A percentile compares a stretch with the other conserved stretches of the same genome.
Evolutionary conservation across 495 filamentous ascomycete genomes (phyloP).

Genomic region (Podospora pseudocomata): DNA sequence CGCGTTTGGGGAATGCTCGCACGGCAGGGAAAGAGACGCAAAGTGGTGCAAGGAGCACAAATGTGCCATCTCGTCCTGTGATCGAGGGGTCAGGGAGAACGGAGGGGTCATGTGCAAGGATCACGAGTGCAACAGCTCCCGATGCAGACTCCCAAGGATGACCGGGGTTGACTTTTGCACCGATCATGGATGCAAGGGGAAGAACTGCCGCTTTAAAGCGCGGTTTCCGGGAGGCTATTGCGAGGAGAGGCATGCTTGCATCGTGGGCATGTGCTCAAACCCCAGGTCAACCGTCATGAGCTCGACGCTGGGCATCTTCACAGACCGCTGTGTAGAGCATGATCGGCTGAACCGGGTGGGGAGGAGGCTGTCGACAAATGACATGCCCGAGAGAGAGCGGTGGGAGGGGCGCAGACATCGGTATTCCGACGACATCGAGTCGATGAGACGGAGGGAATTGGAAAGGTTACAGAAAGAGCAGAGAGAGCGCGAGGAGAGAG

Average conservation of each 20-base stretch:
- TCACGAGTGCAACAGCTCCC: conserved; percentile 1
- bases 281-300: conserved; percentile 3
- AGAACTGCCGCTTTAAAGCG: conserved; percentile 7
- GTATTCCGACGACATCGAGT: conserved; percentile 18
- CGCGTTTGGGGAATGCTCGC: conserved; percentile 1
- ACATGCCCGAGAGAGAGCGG: not conserved
- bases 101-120: not conserved
- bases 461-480: conserved; percentile 8
- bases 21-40: not conserved
- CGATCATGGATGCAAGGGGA: conserved; percentile 7
- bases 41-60: not conserved
- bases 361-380: conserved; percentile 9
- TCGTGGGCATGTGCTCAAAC: conserved; percentile 5
- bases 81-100: not conserved
- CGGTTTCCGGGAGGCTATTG: conserved; percentile 10
- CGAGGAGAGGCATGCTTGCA: conserved; percentile 16
- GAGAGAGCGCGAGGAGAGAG: conserved; percentile 9
- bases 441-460: conserved; percentile 12
- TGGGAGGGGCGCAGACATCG: conserved; percentile 10
- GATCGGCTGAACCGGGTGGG: not conserved
- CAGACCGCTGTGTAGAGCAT: conserved; percentile 14
- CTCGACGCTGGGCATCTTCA: not conserved
- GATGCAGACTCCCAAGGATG: not conserved
- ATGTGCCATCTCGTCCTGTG: conserved; percentile 12
- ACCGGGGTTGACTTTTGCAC: conserved; percentile 11